These are phyloP conservation scores for Linnemannia zychae DNA, from an alignment of 192 early-diverging fungal genomes.

Conservation along the genomic window DNA sequence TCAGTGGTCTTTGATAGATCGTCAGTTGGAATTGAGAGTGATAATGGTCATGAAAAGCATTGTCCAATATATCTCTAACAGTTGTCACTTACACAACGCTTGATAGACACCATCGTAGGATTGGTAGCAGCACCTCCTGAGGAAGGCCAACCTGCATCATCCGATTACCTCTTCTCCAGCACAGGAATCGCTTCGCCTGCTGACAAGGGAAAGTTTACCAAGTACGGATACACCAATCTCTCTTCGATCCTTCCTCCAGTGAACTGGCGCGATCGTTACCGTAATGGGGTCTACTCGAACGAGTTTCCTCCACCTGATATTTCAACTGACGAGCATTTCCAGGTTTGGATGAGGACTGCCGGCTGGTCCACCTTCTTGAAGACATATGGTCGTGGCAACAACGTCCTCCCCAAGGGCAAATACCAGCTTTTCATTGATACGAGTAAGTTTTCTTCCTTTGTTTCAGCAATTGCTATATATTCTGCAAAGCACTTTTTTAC, in stretches of 20 bases:
- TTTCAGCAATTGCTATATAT: no score
- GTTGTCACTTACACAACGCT: neutral
- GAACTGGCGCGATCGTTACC: conserved; percentile 80
- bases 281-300: conserved; percentile 59
- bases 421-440: conserved; percentile 79
- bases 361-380: conserved; percentile 96
- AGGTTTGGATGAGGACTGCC: conserved; percentile 97
- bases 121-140: neutral
- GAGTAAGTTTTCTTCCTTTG: conserved; percentile 65
- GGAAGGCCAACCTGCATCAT: neutral
- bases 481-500: no score
- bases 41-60: neutral
- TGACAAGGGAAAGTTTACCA: conserved; percentile 69
- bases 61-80: neutral
- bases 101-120: conserved; percentile 49
- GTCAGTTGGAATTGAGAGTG: neutral
- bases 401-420: conserved; percentile 70
- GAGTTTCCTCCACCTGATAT: conserved; percentile 80
- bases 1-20: neutral
- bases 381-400: conserved; percentile 84
- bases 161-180: conserved; percentile 66
- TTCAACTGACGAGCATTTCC: conserved; percentile 79
- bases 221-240: conserved; percentile 74
- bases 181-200: conserved; percentile 90
- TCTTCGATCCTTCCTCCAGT: conserved; percentile 80